Evolutionary conservation across 2,329 filamentous ascomycete genomes (phyloP).

Genomic region (Colletotrichum sp.): DNA sequence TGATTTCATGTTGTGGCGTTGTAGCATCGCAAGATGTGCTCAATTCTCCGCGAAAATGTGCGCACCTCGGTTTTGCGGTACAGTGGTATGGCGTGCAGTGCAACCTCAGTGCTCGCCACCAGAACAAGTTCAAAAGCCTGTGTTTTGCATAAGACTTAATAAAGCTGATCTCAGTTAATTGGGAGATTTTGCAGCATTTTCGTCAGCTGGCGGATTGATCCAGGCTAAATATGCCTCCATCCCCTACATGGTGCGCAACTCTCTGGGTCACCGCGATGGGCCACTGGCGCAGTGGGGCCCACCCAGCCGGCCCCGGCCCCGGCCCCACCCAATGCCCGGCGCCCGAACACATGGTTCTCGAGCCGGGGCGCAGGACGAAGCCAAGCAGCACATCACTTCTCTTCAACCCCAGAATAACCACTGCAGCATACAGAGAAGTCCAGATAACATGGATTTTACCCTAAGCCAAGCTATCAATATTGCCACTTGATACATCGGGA

Average conservation of each 20-base stretch:
- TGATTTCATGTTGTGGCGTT: background rate
- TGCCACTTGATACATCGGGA: too few relatives aligned
- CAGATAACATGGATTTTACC: rapidly evolving
- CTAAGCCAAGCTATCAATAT: background rate
- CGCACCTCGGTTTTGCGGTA: background rate
- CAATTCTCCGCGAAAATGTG: background rate
- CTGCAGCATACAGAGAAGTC: background rate
- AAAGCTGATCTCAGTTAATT: background rate
- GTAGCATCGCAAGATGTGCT: background rate
- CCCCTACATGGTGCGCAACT: background rate
- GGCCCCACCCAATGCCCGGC: background rate
- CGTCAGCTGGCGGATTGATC: background rate
- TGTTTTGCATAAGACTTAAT: background rate
- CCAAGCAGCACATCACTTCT: background rate
- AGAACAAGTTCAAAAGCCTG: background rate
- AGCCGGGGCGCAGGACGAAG: background rate
- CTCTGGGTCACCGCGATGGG: background rate
- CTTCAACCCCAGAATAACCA: background rate
- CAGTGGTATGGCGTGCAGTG: background rate
- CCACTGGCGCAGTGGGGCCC: background rate
- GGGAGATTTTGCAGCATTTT: background rate
- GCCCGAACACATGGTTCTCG: background rate
- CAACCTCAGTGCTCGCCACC: background rate
- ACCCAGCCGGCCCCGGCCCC: background rate
- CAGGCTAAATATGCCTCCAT: background rate